Conservation (phyloP, 2,329 filamentous ascomycete species). For the Arachnomyces sp. region DNA sequence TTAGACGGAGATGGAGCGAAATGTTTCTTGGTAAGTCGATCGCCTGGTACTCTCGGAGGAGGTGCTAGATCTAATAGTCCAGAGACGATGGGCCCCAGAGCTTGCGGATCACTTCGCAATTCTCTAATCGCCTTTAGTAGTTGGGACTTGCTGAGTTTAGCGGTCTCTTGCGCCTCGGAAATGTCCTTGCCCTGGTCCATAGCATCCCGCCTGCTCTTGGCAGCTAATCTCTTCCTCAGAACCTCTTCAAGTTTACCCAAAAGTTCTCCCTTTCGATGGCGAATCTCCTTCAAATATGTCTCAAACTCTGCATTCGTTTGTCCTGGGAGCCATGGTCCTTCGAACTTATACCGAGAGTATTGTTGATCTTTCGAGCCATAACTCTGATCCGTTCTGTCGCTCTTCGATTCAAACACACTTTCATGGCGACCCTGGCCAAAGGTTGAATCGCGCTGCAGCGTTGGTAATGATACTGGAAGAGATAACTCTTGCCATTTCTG, state of each 20-base stretch:
- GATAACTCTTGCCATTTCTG: conserved; percentile 80
- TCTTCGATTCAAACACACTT: conserved; percentile 24
- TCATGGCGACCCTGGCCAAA: conserved; percentile 7
- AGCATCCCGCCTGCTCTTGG: conserved; percentile 30
- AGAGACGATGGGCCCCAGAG: conserved; percentile 46
- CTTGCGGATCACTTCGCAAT: conserved; percentile 32
- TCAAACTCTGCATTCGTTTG: conserved; percentile 51
- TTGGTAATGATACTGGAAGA: conserved; percentile 56
- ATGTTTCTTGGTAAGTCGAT: conserved; percentile 26
- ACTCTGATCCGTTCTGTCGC: conserved; percentile 9
- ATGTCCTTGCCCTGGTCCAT: conserved; percentile 35
- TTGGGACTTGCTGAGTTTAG: conserved; percentile 37
- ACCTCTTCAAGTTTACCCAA: conserved; percentile 29
- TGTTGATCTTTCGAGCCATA: conserved; percentile 5
- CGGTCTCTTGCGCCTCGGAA: conserved; percentile 15
- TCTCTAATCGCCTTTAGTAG: conserved; percentile 40
- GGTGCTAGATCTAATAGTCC: conserved; percentile 51
- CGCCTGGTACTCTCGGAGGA: conserved; percentile 31
- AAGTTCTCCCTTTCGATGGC: conserved; percentile 33
- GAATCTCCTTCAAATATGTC: conserved; percentile 42
- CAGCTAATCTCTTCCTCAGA: conserved; percentile 25
- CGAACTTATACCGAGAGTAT: conserved; percentile 46
- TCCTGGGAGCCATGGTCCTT: conserved; percentile 52
- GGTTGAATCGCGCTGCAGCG: conserved; percentile 1
- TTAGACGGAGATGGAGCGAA: conserved; percentile 30